A percentile compares a stretch with the other conserved stretches of the same genome.
Evolutionary conservation across 2,329 filamentous ascomycete genomes (phyloP).

Genomic region (Helicocarpus griseus): DNA sequence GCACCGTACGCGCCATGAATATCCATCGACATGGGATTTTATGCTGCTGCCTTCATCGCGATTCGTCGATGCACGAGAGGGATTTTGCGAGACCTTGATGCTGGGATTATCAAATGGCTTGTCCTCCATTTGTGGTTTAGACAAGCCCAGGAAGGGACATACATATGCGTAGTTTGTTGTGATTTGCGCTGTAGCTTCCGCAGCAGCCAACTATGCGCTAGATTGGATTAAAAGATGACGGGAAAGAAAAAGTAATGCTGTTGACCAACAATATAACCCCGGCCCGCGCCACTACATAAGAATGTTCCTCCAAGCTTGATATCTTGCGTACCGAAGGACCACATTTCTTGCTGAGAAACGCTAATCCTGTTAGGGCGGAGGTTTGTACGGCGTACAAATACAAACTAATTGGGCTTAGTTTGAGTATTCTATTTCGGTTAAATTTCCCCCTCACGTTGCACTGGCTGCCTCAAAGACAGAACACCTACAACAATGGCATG

Average conservation of each 20-base stretch:
- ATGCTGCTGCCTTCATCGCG: neutral
- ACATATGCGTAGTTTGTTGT: too few species aligned
- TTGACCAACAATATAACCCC: too few species aligned
- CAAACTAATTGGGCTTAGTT: neutral
- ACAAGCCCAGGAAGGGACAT: neutral
- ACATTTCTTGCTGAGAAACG: neutral
- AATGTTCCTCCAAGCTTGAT: too few species aligned
- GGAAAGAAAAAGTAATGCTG: too few species aligned
- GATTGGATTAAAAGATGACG: too few species aligned
- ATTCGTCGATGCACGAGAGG: too few species aligned
- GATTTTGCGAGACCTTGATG: too few species aligned
- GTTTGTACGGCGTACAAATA: neutral
- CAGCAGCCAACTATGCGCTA: too few species aligned
- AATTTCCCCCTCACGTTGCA: neutral
- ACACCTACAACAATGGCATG: neutral
- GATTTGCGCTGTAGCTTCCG: too few species aligned
- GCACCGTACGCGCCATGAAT: neutral
- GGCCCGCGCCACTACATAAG: too few species aligned
- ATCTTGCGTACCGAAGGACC: too few species aligned
- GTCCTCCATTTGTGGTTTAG: neutral
- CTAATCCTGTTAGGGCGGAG: neutral
- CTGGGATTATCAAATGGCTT: too few species aligned
- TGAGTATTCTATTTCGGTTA: neutral
- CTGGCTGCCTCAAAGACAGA: neutral
- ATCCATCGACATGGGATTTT: neutral